Base-by-base conservation (phyloP, 2,329 filamentous ascomycete genomes). In the Neocatenulostroma microsporum region DNA sequence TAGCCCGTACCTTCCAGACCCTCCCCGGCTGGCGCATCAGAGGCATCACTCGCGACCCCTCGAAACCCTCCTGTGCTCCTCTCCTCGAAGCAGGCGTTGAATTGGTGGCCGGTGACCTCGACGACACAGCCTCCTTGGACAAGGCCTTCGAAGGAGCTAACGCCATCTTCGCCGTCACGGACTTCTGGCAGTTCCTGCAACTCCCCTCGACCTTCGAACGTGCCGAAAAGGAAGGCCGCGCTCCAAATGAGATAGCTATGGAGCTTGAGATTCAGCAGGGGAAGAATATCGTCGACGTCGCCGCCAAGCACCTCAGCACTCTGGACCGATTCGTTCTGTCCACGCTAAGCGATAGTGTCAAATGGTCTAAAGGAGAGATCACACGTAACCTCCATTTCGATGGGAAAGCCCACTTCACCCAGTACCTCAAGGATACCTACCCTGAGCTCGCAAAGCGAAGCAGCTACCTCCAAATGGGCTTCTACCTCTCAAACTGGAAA, bases 281-380 rank as follows among this genome's bases (percentile, higher is more conserved):
- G 33, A 39, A 37, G 30, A 40, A 45, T 21, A 34, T 37, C 13
- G 26, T 40, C 21, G 30, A 45, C 25, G 25, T 29, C 30, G 34
- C 37, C 24, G 9, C 39, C 12, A 39, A 39, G 13, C 41, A 43
- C 12, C n/a, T 26, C 9, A 9, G 14, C 3, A 53, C 45, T 0
- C 43, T 69, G 1, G 56, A 68, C 23, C 47, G 59, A 4, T 57
- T 69, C 12, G 41, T 70, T 3, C 41, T 64, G 2, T 67, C 63
- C 3, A 55, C 54, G 0, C 41, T 69, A 0, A 52, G 56, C 2
- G 48, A 65, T 44, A 52, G 54, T 1, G 50, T 44, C 6, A 62
- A 59, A 39, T 58, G 54, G 51, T 63, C 58, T n/a, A 48, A 47
- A 8, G 66, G 66, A 0, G 64, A 65, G 41, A 67, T 67, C 37